These are phyloP conservation scores for Pythium apleroticum DNA, from an alignment of 352 stramenopile genomes.

Conservation along the genomic window DNA sequence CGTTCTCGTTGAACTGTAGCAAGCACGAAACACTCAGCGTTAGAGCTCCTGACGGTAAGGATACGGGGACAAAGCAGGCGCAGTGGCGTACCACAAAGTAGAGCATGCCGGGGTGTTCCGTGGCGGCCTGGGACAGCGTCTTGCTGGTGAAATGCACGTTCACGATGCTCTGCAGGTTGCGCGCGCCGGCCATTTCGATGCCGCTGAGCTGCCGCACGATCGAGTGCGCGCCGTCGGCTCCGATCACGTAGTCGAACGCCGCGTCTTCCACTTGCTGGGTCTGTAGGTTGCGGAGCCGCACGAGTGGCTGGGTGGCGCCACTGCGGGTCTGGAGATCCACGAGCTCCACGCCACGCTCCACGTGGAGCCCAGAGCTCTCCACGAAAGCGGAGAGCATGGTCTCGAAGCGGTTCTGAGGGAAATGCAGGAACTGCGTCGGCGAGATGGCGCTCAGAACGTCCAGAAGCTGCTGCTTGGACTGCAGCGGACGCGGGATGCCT, in stretches of 20 bases:
- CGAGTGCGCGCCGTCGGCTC: slow-evolving; percentile 90
- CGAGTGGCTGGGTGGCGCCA: slow-evolving; percentile 21
- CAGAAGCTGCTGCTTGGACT: slow-evolving; percentile 36
- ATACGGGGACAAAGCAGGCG: neutral
- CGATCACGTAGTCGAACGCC: slow-evolving; percentile 85
- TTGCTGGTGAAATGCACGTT: slow-evolving; percentile 94
- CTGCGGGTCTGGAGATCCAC: slow-evolving; percentile 33
- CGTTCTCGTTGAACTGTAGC: slow-evolving; percentile 70
- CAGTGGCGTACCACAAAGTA: slow-evolving; percentile 89
- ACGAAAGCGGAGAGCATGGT: slow-evolving; percentile 58
- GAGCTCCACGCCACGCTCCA: slow-evolving; percentile 69
- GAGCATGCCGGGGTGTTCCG: slow-evolving; percentile 89
- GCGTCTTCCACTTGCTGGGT: slow-evolving; percentile 41
- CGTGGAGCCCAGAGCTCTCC: slow-evolving; percentile 35
- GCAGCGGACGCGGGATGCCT: slow-evolving; percentile 47
- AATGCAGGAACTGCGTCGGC: slow-evolving; percentile 82
- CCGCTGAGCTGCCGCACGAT: slow-evolving; percentile 64
- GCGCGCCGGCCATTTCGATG: slow-evolving; percentile 70
- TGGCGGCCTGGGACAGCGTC: slow-evolving; percentile 47
- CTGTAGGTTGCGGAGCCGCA: slow-evolving; percentile 37
- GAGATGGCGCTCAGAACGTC: slow-evolving; percentile 48
- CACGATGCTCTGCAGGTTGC: slow-evolving; percentile 90
- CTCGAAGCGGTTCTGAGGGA: slow-evolving; percentile 85
- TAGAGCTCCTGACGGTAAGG: neutral
- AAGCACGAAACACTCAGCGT: neutral